phyloP scores from a whole-genome alignment of 179 eudicot genomes.

The Spergularia azorica region DNA sequence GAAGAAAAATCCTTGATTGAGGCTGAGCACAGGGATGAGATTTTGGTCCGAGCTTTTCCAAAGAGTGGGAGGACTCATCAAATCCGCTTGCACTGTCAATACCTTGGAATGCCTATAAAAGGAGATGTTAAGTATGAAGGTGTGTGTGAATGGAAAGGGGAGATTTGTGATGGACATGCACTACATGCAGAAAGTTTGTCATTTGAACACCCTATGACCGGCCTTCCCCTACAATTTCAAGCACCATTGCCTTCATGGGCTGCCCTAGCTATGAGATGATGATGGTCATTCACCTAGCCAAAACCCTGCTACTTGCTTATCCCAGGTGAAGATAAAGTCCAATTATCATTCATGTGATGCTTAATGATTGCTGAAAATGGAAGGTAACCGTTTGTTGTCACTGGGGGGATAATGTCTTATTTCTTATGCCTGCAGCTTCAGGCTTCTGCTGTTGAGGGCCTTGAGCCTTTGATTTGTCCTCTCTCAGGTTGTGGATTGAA shows the following conservation, averaged over 20 bases:
- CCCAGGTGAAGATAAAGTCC: not conserved
- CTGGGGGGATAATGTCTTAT: not conserved
- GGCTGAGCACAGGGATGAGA: constrained; percentile 45
- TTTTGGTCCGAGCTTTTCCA: constrained; percentile 82
- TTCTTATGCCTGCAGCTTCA: not conserved
- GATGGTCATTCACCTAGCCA: constrained; percentile 2
- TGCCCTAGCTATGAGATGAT: constrained; percentile 35
- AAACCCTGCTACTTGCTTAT: not conserved
- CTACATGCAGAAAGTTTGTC: constrained; percentile 94
- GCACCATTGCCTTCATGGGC: constrained; percentile 93
- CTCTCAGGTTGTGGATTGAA: not conserved
- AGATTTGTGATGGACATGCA: constrained; percentile 58
- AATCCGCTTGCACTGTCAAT: constrained; percentile 94
- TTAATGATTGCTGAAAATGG: no score
- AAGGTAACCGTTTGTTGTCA: not conserved
- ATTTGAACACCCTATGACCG: constrained; percentile 88
- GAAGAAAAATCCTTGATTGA: constrained; percentile 57
- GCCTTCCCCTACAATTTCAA: constrained; percentile 46
- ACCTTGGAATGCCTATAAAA: constrained; percentile 80
- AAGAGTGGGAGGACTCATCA: constrained; percentile 97
- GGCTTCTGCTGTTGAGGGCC: not conserved
- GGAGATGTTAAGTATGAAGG: constrained; percentile 98
- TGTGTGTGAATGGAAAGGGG: constrained; percentile 81
- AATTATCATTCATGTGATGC: not conserved
- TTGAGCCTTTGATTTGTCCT: not conserved